These are phyloP conservation scores for Tulasnella sp. DNA, from an alignment of 768 basidiomycete genomes.

Conservation along the genomic window DNA sequence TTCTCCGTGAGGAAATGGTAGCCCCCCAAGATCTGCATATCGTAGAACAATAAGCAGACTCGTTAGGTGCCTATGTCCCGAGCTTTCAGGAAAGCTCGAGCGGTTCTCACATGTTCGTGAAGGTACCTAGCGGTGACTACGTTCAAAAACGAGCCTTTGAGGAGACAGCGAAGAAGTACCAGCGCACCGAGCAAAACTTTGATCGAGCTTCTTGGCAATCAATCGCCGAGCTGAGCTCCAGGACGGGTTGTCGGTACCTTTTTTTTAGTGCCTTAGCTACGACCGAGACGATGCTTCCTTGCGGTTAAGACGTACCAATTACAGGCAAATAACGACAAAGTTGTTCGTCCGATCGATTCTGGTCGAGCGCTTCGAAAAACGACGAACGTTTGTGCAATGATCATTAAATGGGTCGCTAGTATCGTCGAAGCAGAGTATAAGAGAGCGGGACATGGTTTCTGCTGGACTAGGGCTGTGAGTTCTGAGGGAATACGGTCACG, in stretches of 20 bases:
- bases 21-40: conserved; percentile 23
- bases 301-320: neutral
- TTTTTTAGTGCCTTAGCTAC: conserved; percentile 39
- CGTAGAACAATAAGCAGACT: neutral
- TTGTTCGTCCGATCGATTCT: conserved; percentile 53
- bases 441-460: conserved; percentile 36
- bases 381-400: conserved; percentile 63
- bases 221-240: conserved; percentile 56
- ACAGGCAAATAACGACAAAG: conserved; percentile 67
- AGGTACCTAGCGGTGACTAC: conserved; percentile 51
- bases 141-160: conserved; percentile 14
- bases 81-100: neutral
- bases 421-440: conserved; percentile 70
- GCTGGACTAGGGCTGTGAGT: too few species aligned
- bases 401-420: conserved; percentile 40
- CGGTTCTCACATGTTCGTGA: conserved; percentile 50
- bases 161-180: neutral
- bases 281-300: neutral
- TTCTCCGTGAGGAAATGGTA: conserved; percentile 29
- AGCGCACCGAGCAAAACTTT: conserved; percentile 65
- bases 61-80: neutral
- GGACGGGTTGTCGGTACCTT: conserved; percentile 47
- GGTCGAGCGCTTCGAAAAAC: conserved; percentile 66
- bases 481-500: too few species aligned
- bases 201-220: conserved; percentile 58